Conservation (phyloP, 495 filamentous ascomycete genomes). For the Annulohypoxylon bovei region DNA sequence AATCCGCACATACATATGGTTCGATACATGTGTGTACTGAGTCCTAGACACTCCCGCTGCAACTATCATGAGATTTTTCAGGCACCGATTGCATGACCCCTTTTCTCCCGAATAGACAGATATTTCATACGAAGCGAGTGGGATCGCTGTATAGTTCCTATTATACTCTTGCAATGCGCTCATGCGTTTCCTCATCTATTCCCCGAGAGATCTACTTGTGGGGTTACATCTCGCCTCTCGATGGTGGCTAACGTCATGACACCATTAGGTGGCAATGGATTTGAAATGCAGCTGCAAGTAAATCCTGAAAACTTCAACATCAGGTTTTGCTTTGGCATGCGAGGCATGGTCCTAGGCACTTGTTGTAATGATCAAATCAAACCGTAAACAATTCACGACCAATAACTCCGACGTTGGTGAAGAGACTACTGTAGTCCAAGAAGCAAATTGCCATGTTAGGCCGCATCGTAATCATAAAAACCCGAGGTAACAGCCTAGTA, state of each 20-base stretch:
- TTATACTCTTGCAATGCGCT: constrained; percentile 18
- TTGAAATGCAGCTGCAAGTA: constrained; percentile 24
- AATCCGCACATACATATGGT: neutral
- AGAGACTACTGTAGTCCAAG: neutral
- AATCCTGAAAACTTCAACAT: constrained; percentile 19
- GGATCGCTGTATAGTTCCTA: constrained; percentile 23
- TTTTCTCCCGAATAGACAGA: neutral
- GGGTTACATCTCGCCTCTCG: constrained; percentile 39
- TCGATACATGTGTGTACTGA: constrained; percentile 3
- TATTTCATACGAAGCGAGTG: constrained; percentile 1
- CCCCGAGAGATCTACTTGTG: constrained; percentile 18
- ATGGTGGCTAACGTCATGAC: constrained; percentile 35
- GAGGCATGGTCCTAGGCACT: constrained; percentile 1
- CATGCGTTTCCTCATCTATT: constrained; percentile 32
- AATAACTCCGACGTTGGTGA: neutral
- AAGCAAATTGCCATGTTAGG: constrained; percentile 16
- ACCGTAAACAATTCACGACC: neutral
- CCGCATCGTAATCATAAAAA: constrained; percentile 14
- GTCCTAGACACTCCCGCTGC: neutral
- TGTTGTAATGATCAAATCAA: neutral
- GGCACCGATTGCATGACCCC: neutral
- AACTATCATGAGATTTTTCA: constrained; percentile 8
- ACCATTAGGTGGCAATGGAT: constrained; percentile 21
- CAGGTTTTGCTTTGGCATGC: constrained; percentile 12
- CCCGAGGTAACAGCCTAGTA: neutral